These are phyloP conservation scores for Malus hybrid DNA, from an alignment of 331 rosid species.

Conservation along the genomic window DNA sequence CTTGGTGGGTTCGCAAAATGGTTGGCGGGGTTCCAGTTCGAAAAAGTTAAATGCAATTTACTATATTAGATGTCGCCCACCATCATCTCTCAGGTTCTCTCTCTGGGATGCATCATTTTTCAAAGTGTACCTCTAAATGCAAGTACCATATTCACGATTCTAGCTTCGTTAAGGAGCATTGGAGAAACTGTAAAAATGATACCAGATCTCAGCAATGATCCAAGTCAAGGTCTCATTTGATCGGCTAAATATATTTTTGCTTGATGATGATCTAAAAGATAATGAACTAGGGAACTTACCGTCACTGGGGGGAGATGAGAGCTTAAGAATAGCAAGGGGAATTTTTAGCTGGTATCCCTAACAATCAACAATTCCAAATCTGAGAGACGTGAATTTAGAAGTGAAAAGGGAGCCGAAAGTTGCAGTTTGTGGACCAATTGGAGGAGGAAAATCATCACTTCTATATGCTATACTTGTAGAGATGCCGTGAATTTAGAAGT, in stretches of 20 bases:
- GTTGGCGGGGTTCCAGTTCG: conserved; percentile 35
- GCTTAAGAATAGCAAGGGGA: conserved; percentile 35
- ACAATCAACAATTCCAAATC: conserved; percentile 24
- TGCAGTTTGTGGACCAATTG: conserved; percentile 74
- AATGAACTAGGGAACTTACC: conserved; percentile 11
- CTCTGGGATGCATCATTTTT: conserved; percentile 45
- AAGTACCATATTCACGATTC: conserved; percentile 57
- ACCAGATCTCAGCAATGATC: conserved; percentile 58
- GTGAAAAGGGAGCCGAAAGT: conserved; percentile 42
- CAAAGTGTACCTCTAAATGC: conserved; percentile 56
- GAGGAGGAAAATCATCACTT: conserved; percentile 81
- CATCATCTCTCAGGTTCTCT: conserved; percentile 49
- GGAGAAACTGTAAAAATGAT: conserved; percentile 58
- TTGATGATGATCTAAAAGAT: conserved; percentile 52
- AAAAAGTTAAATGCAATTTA: conserved; percentile 31
- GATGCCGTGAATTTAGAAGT: conserved; percentile 29
- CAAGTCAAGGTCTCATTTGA: conserved; percentile 68
- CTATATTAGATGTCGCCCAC: conserved; percentile 71
- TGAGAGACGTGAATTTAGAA: conserved; percentile 38
- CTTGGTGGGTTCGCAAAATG: conserved; percentile 39
- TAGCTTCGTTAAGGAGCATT: conserved; percentile 54
- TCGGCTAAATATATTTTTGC: conserved; percentile 44
- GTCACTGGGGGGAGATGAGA: conserved; percentile 9
- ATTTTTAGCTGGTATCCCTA: conserved; percentile 63
- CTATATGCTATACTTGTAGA: conserved; percentile 42